A percentile compares a stretch with the other conserved stretches of the same genome.
These are phyloP conservation scores for Peronospora farinosa DNA, from an alignment of 352 stramenopile species.

Conservation along the genomic window DNA sequence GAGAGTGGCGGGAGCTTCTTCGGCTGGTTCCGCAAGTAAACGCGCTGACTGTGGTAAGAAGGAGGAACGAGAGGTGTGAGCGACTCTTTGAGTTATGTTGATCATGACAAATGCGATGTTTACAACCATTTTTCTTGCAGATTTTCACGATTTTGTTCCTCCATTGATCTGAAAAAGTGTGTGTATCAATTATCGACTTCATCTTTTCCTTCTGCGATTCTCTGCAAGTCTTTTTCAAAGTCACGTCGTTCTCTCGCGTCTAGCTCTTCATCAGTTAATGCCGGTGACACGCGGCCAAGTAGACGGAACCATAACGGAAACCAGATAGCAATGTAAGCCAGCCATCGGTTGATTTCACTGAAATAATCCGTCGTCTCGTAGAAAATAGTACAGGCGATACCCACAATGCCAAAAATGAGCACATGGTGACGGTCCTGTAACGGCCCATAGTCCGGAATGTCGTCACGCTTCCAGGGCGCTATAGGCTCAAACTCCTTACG, in stretches of 20 bases:
- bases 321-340: conserved; percentile 80
- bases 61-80: conserved; percentile 4
- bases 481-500: conserved; percentile 68
- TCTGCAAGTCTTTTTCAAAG: conserved; percentile 50
- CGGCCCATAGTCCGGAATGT: conserved; percentile 76
- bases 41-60: conserved; percentile 3
- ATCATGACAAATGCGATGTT: conserved; percentile 4
- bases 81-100: conserved; percentile 6
- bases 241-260: conserved; percentile 38
- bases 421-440: conserved; percentile 56
- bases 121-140: conserved; percentile 17
- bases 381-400: conserved; percentile 52
- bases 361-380: conserved; percentile 80
- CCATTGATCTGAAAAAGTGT: neutral
- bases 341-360: conserved; percentile 52
- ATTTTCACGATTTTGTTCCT: conserved; percentile 5
- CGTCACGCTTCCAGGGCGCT: conserved; percentile 69
- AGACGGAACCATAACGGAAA: conserved; percentile 75
- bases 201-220: conserved; percentile 34
- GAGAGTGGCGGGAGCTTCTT: conserved; percentile 47
- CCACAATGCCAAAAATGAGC: conserved; percentile 60
- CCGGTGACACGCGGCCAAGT: conserved; percentile 55
- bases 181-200: conserved; percentile 29
- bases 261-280: conserved; percentile 51
- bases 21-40: conserved; percentile 78